Conservation (phyloP, 805 yeast genomes). For the Ogataea zsoltii region DNA sequence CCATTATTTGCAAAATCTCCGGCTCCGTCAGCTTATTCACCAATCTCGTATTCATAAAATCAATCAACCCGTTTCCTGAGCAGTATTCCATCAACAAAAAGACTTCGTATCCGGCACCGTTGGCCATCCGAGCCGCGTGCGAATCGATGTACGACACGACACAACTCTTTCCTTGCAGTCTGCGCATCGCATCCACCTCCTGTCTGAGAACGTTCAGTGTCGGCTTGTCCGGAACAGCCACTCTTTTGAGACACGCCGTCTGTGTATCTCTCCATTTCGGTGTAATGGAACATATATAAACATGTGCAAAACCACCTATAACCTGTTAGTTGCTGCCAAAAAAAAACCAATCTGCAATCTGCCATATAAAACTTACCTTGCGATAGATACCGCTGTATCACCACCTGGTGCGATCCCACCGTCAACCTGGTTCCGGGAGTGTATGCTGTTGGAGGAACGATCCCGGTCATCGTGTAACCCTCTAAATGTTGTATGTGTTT, state of each 20-base stretch:
- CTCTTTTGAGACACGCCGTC: constrained; percentile 86
- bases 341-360: no score
- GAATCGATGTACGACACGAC: constrained; percentile 93
- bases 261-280: constrained; percentile 57
- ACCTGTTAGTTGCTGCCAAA: no score
- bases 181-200: constrained; percentile 96
- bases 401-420: constrained; percentile 81
- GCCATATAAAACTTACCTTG: constrained; percentile 62
- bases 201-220: constrained; percentile 81
- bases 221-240: constrained; percentile 89
- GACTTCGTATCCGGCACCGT: constrained; percentile 67
- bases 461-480: constrained; percentile 20
- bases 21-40: constrained; percentile 64
- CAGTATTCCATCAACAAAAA: constrained; percentile 81
- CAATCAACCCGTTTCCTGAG: constrained; percentile 71
- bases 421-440: constrained; percentile 74
- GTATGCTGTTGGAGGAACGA: constrained; percentile 58
- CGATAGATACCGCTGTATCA: constrained; percentile 69
- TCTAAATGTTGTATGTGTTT: background rate
- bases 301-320: constrained; percentile 89
- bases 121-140: constrained; percentile 76
- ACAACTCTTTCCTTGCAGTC: constrained; percentile 73
- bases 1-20: constrained; percentile 68
- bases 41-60: constrained; percentile 74
- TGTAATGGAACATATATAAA: constrained; percentile 72